Conservation (phyloP, 2,329 filamentous ascomycete species). For the Aspergillus amoenus region DNA sequence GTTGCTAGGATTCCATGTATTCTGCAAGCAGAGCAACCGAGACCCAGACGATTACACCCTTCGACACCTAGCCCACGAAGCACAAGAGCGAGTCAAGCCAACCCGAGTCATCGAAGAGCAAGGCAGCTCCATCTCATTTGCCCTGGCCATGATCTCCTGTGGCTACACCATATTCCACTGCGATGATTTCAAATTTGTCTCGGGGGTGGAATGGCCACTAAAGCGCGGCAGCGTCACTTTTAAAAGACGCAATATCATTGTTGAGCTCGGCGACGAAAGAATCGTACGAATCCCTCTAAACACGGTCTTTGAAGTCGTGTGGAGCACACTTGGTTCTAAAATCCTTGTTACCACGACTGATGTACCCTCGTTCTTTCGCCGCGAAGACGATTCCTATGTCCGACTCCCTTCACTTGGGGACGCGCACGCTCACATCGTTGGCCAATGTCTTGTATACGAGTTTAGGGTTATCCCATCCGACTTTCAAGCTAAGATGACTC, state of each 20-base stretch:
- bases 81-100: constrained; percentile 22
- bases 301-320: constrained; percentile 51
- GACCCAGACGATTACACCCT: constrained; percentile 38
- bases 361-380: constrained; percentile 51
- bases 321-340: constrained; percentile 29
- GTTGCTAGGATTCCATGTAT: constrained; percentile 22
- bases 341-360: constrained; percentile 54
- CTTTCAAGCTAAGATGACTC: constrained; percentile 20
- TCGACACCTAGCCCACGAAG: constrained; percentile 33
- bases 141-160: constrained; percentile 35
- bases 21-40: constrained; percentile 36
- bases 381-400: background rate
- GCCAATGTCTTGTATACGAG: constrained; percentile 48
- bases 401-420: constrained; percentile 8
- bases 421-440: constrained; percentile 13
- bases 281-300: constrained; percentile 53
- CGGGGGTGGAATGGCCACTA: constrained; percentile 21
- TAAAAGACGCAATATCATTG: constrained; percentile 42
- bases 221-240: constrained; percentile 37
- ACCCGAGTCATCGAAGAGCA: constrained; percentile 18
- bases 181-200: constrained; percentile 42
- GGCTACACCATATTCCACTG: constrained; percentile 49
- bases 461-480: constrained; percentile 28
- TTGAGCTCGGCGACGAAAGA: constrained; percentile 32
- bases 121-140: constrained; percentile 6